A percentile compares a stretch with the other conserved stretches of the same genome.
Conservation (phyloP, 768 basidiomycete species). For the Cantharellus cinnabarinus region DNA sequence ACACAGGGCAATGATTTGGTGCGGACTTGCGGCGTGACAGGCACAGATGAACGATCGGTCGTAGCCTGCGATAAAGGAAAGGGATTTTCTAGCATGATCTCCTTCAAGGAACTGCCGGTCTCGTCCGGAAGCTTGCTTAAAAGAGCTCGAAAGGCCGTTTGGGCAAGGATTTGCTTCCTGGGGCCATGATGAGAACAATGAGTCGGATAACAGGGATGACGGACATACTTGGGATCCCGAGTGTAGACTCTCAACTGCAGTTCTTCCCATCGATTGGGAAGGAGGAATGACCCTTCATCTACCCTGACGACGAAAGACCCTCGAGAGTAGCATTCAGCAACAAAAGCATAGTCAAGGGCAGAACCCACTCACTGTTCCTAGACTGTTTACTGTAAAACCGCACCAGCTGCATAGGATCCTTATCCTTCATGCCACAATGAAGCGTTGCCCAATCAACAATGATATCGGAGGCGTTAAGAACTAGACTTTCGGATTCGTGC, state of each 20-base stretch:
- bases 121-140: conserved; percentile 11
- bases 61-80: neutral
- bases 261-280: conserved; percentile 49
- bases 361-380: conserved; percentile 28
- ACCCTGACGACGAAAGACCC: conserved; percentile 6
- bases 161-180: conserved; percentile 40
- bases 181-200: neutral
- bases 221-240: conserved; percentile 26
- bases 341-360: neutral
- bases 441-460: conserved; percentile 43
- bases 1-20: neutral
- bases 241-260: conserved; percentile 50
- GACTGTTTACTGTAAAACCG: conserved; percentile 55
- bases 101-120: neutral
- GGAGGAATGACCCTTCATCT: conserved; percentile 43
- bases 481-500: too few species aligned
- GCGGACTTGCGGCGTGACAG: neutral
- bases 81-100: neutral
- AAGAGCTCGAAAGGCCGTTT: conserved; percentile 40
- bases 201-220: neutral
- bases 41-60: neutral
- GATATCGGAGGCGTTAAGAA: conserved; percentile 23
- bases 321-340: neutral
- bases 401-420: conserved; percentile 47
- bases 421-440: conserved; percentile 58